Evolutionary conservation across 2,329 filamentous ascomycete genomes (phyloP).

Genomic region (Ascochyta pisi): DNA sequence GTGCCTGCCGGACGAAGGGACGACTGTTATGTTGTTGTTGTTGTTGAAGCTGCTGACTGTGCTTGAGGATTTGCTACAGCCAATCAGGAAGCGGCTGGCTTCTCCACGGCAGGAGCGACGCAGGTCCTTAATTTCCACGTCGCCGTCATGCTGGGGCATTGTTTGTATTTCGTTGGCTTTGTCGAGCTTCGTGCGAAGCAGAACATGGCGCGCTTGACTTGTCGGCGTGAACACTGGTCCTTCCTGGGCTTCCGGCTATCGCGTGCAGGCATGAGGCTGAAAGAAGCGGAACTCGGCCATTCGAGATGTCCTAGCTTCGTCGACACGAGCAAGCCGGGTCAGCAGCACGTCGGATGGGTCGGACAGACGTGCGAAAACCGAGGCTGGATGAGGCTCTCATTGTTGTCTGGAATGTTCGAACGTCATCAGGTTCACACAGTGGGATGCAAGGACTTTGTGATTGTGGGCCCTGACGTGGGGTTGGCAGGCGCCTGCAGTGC

Average conservation of each 20-base stretch:
- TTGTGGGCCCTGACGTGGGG: constrained; percentile 3
- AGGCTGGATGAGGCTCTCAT: neutral
- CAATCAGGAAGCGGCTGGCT: neutral
- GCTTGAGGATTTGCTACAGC: neutral
- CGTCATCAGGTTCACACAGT: constrained; percentile 4
- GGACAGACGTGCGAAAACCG: constrained; percentile 1
- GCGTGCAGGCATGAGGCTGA: constrained; percentile 8
- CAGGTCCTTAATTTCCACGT: neutral
- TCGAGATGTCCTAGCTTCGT: constrained; percentile 2
- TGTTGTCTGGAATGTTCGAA: constrained; percentile 16
- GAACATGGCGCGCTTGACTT: neutral
- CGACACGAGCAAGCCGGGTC: neutral
- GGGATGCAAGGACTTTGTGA: constrained; percentile 8
- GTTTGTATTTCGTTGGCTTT: neutral
- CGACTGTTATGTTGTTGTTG: neutral
- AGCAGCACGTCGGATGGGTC: constrained; percentile 6
- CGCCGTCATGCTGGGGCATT: neutral
- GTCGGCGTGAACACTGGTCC: neutral
- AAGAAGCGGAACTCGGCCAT: constrained; percentile 7
- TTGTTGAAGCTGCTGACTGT: neutral
- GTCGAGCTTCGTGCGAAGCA: neutral
- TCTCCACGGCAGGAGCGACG: neutral
- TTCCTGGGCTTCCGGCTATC: constrained; percentile 1
- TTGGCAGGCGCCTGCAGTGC: neutral
- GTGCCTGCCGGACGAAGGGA: neutral